Evolutionary conservation across 2,329 filamentous ascomycete genomes (phyloP), one percentile per base, ranked within the genome.

Genomic region (Fusarium mexicanum): DNA sequence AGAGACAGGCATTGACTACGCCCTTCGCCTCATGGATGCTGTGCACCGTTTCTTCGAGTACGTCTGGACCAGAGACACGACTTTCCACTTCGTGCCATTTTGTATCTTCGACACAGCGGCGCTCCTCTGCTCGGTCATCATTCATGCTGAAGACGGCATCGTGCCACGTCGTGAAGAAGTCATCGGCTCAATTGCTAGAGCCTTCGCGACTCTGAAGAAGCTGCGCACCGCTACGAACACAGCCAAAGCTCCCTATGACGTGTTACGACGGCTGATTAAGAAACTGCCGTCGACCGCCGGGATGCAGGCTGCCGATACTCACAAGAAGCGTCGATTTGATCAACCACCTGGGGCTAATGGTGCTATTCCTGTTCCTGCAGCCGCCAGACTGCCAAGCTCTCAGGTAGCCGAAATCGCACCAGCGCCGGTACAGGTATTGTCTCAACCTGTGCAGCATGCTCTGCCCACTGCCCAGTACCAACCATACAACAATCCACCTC

Each of bases 51-150:
- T 70, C 38, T 70, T 70, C 5, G 67, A 70, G n/a, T 70, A 70
- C 3, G 67, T 70, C 5, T 70, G 67, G 67, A 70, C 67, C 12
- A 65, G 67, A 29, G 67, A 70, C 10, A 71, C 67, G 2, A 70
- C 67, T 2, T 70, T 70, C 41, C 67, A 70, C 22, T 70, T 70
- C 1, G 67, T 70, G 3, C 67, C 67, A 1, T 70, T 70, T 22
- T 70, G 67, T 3, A 70, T 70, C 20, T 70, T 70, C 20, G 67
- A 70, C 12, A 70, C 67, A 7, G 67, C 67, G 2, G 67, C 67
- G 1, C 67, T 70, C 0, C 43, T 70, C 0, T 70, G 67, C 33
- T 70, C 67, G 1, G 67, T 70, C 3, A 61, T 71, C 5, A 70
- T 70, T 5, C 67, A 70, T 3, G 61, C 67, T 11, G 38, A 70